Evolutionary conservation across 2,329 filamentous ascomycete species (phyloP).

Genomic region (Cladophialophora yegresii): DNA sequence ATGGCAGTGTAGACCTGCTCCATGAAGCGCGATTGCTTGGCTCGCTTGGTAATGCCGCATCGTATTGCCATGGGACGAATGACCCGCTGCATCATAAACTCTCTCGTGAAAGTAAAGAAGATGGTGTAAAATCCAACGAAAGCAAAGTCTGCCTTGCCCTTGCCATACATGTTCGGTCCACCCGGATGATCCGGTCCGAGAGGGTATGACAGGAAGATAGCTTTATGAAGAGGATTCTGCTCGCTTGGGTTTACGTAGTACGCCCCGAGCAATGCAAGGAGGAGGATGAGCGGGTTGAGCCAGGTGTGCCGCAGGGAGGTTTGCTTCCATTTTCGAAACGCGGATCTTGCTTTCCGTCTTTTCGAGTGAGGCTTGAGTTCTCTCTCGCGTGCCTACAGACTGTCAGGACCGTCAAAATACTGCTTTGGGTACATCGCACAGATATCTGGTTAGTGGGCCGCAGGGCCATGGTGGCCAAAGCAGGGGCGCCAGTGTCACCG

Average conservation of each 20-base stretch:
- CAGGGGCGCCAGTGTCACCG: slow-evolving; percentile 51
- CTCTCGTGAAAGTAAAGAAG: slow-evolving; percentile 81
- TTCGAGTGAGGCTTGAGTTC: slow-evolving; percentile 45
- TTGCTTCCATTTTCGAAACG: slow-evolving; percentile 49
- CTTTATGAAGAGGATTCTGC: slow-evolving; percentile 71
- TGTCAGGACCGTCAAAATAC: slow-evolving; percentile 8
- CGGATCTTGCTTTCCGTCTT: slow-evolving; percentile 48
- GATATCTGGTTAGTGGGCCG: slow-evolving; percentile 38
- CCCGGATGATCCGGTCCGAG: slow-evolving; percentile 55
- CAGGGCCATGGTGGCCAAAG: slow-evolving; percentile 50
- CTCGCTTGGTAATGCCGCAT: slow-evolving; percentile 65
- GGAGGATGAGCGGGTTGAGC: slow-evolving; percentile 67
- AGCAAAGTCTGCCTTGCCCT: slow-evolving; percentile 74
- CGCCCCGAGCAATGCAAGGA: slow-evolving; percentile 60
- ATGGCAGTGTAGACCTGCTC: slow-evolving; percentile 87
- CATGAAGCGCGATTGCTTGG: slow-evolving; percentile 84
- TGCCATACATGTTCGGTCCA: slow-evolving; percentile 69
- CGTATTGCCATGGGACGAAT: slow-evolving; percentile 70
- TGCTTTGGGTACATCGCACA: slow-evolving; percentile 18
- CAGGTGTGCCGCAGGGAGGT: slow-evolving; percentile 51
- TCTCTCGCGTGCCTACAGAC: slow-evolving; percentile 29
- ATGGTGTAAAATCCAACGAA: slow-evolving; percentile 83
- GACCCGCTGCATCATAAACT: slow-evolving; percentile 86
- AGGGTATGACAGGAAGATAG: slow-evolving; percentile 82
- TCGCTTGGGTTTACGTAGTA: slow-evolving; percentile 72